These are phyloP conservation scores for Dalbergia oliveri DNA, from an alignment of 306 rosid genomes.

Conservation along the genomic window DNA sequence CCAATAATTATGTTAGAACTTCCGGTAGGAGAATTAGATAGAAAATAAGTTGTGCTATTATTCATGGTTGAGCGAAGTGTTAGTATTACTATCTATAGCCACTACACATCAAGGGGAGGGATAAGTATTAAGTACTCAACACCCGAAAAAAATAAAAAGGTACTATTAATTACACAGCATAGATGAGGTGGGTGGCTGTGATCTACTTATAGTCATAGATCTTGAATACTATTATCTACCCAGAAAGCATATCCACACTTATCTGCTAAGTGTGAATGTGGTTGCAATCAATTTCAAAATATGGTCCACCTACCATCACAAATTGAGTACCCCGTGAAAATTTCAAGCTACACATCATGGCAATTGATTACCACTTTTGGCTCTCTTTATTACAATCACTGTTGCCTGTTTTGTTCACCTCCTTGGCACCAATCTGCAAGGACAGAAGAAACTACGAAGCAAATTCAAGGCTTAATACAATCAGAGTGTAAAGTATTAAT, in stretches of 20 bases:
- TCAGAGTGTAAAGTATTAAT: neutral
- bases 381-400: neutral
- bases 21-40: neutral
- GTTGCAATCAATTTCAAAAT: constrained; percentile 4
- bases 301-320: neutral
- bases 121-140: no score
- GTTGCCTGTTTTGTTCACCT: neutral
- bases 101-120: neutral
- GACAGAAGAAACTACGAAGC: neutral
- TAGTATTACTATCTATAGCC: neutral
- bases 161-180: neutral
- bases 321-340: neutral
- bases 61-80: neutral
- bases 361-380: neutral
- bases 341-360: constrained; percentile 19
- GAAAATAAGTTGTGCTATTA: neutral
- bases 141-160: neutral
- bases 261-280: neutral
- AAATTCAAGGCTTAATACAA: neutral
- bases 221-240: neutral
- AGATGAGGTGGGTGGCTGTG: neutral
- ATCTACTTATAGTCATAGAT: neutral
- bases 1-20: neutral
- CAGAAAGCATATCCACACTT: constrained; percentile 5
- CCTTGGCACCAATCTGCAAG: neutral